These are phyloP conservation scores for Canavalia gladiata DNA, from an alignment of 306 rosid species.

Conservation along the genomic window DNA sequence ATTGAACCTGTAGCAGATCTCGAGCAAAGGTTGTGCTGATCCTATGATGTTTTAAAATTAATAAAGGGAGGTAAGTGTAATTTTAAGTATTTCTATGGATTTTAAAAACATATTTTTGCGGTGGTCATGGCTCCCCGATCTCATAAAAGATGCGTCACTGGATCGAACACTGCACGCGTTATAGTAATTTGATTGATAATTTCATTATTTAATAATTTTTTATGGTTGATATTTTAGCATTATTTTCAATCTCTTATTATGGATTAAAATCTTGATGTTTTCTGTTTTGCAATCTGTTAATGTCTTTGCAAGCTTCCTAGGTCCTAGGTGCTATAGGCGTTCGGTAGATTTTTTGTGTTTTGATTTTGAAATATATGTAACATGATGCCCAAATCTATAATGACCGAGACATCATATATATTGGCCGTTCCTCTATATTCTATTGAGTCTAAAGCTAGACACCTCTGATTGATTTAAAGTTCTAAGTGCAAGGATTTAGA, in stretches of 20 bases:
- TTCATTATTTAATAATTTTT: not conserved
- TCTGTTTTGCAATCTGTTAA: too few relatives aligned
- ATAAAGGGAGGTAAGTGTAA: too few relatives aligned
- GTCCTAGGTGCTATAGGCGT: not conserved
- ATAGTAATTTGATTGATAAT: not conserved
- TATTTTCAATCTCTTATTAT: not conserved
- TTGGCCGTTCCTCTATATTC: too few relatives aligned
- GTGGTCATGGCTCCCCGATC: too few relatives aligned
- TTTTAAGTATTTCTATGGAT: too few relatives aligned
- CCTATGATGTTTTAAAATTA: not conserved
- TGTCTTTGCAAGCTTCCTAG: not conserved
- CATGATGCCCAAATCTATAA: not conserved
- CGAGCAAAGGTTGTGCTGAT: not conserved
- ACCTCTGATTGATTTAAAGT: too few relatives aligned
- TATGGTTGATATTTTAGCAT: not conserved
- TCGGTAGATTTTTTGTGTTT: not conserved
- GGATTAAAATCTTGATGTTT: too few relatives aligned
- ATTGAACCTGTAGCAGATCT: not conserved
- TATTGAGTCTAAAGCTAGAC: too few relatives aligned
- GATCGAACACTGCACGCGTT: not conserved
- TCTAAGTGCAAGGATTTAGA: too few relatives aligned
- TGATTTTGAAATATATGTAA: not conserved
- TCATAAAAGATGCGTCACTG: too few relatives aligned
- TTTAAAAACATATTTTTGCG: too few relatives aligned
- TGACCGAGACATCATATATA: too few relatives aligned